Conservation (phyloP, 768 basidiomycete species). For the Tricholoma terreum region DNA sequence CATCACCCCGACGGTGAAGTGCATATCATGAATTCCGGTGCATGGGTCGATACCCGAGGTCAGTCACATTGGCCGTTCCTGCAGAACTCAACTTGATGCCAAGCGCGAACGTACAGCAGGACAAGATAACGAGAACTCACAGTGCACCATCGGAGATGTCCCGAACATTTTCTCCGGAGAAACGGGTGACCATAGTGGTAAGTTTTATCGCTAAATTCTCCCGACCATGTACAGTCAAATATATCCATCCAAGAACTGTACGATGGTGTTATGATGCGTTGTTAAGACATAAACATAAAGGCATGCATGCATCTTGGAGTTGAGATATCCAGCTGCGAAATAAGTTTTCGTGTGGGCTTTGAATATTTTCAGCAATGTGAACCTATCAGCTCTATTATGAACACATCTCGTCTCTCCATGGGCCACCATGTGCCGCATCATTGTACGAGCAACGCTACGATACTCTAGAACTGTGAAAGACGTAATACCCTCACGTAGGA, state of each 20-base stretch:
- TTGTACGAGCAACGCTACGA: too few species aligned
- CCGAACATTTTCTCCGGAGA: conserved; percentile 13
- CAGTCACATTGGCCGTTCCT: background rate
- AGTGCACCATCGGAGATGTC: conserved; percentile 13
- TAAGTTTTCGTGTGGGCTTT: too few species aligned
- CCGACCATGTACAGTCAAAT: background rate
- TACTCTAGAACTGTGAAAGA: too few species aligned
- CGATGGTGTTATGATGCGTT: background rate
- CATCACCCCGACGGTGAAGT: conserved; percentile 43
- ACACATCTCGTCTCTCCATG: too few species aligned
- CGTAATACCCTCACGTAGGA: too few species aligned
- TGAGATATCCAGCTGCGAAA: too few species aligned
- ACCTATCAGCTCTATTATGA: too few species aligned
- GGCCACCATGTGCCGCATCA: too few species aligned
- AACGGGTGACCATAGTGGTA: conserved; percentile 10
- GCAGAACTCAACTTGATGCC: too few species aligned
- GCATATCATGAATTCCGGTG: conserved; percentile 32
- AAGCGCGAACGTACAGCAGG: conserved; percentile 18
- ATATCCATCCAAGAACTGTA: background rate
- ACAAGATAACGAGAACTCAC: conserved; percentile 12
- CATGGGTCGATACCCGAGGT: conserved; percentile 52
- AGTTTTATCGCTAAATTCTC: background rate
- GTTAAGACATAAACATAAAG: background rate
- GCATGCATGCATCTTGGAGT: too few species aligned
- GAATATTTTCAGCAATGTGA: too few species aligned